Conservation (phyloP, 306 rosid species). For the cucumber (Cucumis sativus) region DNA sequence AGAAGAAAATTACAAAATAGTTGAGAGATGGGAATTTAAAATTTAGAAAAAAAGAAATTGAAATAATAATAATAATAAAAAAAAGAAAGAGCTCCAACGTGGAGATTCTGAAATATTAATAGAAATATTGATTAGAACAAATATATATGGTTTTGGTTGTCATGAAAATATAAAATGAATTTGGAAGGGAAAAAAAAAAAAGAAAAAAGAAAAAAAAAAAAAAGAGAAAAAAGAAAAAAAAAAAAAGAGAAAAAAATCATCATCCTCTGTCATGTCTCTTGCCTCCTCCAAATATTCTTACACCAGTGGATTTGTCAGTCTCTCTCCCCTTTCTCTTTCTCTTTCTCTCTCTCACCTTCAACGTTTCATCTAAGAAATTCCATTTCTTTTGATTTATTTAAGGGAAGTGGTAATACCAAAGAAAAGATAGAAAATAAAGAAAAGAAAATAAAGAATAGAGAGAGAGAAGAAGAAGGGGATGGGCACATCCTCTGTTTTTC, state of each 20-base stretch:
- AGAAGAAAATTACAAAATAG: too few relatives aligned
- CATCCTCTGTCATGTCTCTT: constrained; percentile 33
- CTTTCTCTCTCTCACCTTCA: constrained; percentile 23
- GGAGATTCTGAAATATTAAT: neutral
- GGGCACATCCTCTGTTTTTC: constrained; percentile 80
- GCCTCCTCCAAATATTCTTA: constrained; percentile 80
- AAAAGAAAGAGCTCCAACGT: neutral
- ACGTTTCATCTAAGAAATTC: constrained; percentile 42
- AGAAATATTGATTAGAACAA: neutral
- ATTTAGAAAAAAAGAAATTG: neutral
- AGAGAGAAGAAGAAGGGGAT: constrained; percentile 29
- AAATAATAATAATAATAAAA: too few relatives aligned
- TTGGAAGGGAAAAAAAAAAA: neutral
- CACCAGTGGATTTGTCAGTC: constrained; percentile 63
- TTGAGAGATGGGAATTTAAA: neutral
- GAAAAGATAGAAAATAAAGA: constrained; percentile 34
- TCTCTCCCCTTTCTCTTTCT: constrained; percentile 20
- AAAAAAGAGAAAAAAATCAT: constrained; percentile 19
- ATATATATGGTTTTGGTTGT: neutral
- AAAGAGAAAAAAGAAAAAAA: neutral
- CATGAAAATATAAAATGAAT: neutral
- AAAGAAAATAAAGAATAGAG: constrained; percentile 12
- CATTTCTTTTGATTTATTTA: constrained; percentile 58
- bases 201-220: constrained; percentile 11
- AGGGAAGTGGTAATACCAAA: constrained; percentile 73